These are phyloP conservation scores for Paxillus involutus DNA, from an alignment of 768 basidiomycete species.

Conservation along the genomic window DNA sequence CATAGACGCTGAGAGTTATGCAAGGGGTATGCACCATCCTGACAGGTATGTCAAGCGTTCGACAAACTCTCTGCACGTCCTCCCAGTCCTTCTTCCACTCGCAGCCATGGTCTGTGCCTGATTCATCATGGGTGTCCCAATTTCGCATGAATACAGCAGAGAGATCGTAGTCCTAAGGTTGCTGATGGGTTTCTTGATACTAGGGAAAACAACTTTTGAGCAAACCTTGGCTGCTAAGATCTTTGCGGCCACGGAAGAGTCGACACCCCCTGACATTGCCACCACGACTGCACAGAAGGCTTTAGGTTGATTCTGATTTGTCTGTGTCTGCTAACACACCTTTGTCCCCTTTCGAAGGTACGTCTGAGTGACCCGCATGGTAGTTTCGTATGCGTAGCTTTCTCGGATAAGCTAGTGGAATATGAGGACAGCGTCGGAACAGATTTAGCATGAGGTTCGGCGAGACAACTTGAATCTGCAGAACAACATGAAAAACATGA, in stretches of 20 bases:
- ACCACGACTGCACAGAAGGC: slow-evolving; percentile 61
- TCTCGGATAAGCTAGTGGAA: neutral
- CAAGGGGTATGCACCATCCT: slow-evolving; percentile 49
- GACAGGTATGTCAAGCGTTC: slow-evolving; percentile 69
- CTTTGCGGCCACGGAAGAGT: slow-evolving; percentile 86
- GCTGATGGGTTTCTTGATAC: neutral
- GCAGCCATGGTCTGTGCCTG: slow-evolving; percentile 76
- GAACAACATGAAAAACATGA: neutral
- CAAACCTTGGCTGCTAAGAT: slow-evolving; percentile 66
- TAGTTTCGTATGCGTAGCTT: slow-evolving; percentile 5
- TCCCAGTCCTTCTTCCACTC: slow-evolving; percentile 97
- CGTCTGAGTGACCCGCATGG: slow-evolving; percentile 12
- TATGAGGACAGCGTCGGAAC: slow-evolving; percentile 10
- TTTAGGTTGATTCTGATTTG: neutral
- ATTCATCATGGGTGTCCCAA: slow-evolving; percentile 89
- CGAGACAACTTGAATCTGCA: neutral
- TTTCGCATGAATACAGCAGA: slow-evolving; percentile 95
- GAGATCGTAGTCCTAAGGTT: slow-evolving; percentile 69
- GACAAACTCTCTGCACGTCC: slow-evolving; percentile 83
- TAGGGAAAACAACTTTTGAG: slow-evolving; percentile 3
- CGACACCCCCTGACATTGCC: slow-evolving; percentile 95
- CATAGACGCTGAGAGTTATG: neutral
- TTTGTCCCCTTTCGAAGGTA: slow-evolving; percentile 29
- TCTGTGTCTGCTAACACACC: slow-evolving; percentile 5
- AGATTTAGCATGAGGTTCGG: slow-evolving; percentile 7